Base-by-base conservation (phyloP, 2,329 filamentous ascomycete species). In the Ophiostoma sp. region DNA sequence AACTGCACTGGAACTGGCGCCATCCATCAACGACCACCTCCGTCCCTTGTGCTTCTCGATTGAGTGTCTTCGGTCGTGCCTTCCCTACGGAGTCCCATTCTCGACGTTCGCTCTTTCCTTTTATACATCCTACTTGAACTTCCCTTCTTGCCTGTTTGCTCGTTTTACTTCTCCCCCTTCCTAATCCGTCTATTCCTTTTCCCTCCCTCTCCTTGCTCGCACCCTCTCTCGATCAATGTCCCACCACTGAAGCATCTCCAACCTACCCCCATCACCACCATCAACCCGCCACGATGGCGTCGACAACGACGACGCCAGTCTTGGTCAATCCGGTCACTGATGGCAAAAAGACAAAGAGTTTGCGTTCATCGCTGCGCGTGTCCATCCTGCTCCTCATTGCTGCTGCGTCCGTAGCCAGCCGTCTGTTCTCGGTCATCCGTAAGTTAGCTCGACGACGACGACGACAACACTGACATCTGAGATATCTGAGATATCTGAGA, bases 351-450 rank as follows among this genome's bases (percentile, higher is more conserved):
- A 89, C 88, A 76, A 86, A 89, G 79, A 97, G 88, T 79, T 91
- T 92, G 72, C 88, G 93, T 78, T 90, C 92, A 73, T 81, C 98
- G 75, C 83, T 99, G 73, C 89, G 93, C 77, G 87, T 97, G 74
- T 85, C 96, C 76, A 99, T 99, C 81, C 87, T 99, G 75, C 85
- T 84, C 76, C 87, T 94, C 76, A 97, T 99, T 79, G 95, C 95
- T 73, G 93, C 87, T 69, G 93, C 95, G 71, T 93, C 94, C 73
- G 87, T 98, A 76, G 87, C 93, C 73, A 97, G 93, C 80, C 92
- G 95, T 80, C 84, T 99, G 74, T 99, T 99, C 85, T 97, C 93
- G 76, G 95, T 99, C 73, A 98, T 99, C 80, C 91, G 95, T 94
- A 87, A 42, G 60, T 63, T 14, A 62, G 27, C 12, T 40, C 60